These are phyloP conservation scores for Teratosphaeria pseudoeucalypti DNA, from an alignment of 2,329 filamentous ascomycete genomes.

Conservation along the genomic window DNA sequence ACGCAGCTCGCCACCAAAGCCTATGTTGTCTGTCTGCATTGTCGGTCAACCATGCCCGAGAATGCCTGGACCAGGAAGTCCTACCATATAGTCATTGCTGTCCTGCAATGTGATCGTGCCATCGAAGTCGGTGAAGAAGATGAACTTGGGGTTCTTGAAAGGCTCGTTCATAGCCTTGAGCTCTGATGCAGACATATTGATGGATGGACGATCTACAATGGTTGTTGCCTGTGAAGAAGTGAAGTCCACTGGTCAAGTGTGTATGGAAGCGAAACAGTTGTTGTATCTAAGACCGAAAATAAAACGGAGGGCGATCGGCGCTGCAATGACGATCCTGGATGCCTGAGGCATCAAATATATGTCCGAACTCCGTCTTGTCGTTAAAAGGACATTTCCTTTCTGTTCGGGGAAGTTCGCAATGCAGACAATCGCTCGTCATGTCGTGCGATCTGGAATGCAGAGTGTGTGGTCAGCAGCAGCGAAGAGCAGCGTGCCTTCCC, in stretches of 20 bases:
- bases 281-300: background rate
- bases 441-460: background rate
- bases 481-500: background rate
- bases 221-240: no score
- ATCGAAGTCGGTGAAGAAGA: slow-evolving; percentile 99
- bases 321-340: background rate
- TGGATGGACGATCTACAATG: no score
- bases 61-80: slow-evolving; percentile 2
- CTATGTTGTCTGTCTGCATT: slow-evolving; percentile 79
- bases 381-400: background rate
- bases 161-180: slow-evolving; percentile 37
- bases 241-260: background rate
- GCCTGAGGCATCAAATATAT: background rate
- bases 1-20: slow-evolving; percentile 65
- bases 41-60: slow-evolving; percentile 42
- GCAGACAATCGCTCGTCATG: background rate
- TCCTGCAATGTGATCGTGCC: slow-evolving; percentile 78
- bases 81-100: slow-evolving; percentile 57
- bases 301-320: background rate
- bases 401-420: background rate
- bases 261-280: background rate
- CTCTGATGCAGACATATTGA: slow-evolving; percentile 12
- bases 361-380: background rate
- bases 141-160: slow-evolving; percentile 62
- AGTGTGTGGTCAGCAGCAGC: background rate